Evolutionary conservation across 2,329 filamentous ascomycete genomes (phyloP).

Genomic region (Tolypocladium inflatum): DNA sequence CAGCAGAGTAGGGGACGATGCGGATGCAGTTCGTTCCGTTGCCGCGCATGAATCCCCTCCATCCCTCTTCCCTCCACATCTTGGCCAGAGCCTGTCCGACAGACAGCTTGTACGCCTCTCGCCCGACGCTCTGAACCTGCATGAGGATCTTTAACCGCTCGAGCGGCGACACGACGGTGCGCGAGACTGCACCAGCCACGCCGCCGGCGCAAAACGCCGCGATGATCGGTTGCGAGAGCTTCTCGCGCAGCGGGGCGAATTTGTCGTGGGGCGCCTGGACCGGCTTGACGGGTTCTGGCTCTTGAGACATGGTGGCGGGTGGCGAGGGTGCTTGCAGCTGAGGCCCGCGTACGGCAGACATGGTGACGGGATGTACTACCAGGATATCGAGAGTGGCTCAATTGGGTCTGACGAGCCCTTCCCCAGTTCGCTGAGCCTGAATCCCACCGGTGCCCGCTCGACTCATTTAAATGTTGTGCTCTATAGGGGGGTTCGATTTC

Average conservation of each 20-base stretch:
- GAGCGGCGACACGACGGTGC: conserved; percentile 91
- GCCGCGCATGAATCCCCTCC: conserved; percentile 93
- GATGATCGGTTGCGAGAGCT: conserved; percentile 70
- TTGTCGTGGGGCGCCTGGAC: conserved; percentile 8
- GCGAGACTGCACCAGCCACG: conserved; percentile 90
- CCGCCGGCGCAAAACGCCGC: conserved; percentile 93
- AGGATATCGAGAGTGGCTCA: conserved; percentile 5
- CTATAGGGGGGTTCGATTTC: neutral
- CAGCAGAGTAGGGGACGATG: conserved; percentile 95
- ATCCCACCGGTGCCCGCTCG: conserved; percentile 7
- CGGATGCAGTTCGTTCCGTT: conserved; percentile 98
- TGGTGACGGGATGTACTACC: conserved; percentile 8
- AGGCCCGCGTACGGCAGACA: conserved; percentile 20
- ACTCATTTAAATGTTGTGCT: conserved; percentile 9
- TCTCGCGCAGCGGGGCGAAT: conserved; percentile 30
- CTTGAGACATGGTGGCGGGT: conserved; percentile 11
- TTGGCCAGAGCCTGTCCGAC: conserved; percentile 82
- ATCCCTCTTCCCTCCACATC: conserved; percentile 96
- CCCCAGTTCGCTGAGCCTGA: conserved; percentile 9
- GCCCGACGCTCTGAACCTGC: conserved; percentile 83
- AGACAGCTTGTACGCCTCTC: conserved; percentile 88
- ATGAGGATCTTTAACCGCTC: conserved; percentile 97
- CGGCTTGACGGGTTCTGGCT: conserved; percentile 17
- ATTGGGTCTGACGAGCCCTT: conserved; percentile 9
- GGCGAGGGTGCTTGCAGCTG: conserved; percentile 6